Evolutionary conservation across 2,329 filamentous ascomycete genomes (phyloP), one percentile per base, ranked within the genome.

Genomic region (Nothopassalora personata): DNA sequence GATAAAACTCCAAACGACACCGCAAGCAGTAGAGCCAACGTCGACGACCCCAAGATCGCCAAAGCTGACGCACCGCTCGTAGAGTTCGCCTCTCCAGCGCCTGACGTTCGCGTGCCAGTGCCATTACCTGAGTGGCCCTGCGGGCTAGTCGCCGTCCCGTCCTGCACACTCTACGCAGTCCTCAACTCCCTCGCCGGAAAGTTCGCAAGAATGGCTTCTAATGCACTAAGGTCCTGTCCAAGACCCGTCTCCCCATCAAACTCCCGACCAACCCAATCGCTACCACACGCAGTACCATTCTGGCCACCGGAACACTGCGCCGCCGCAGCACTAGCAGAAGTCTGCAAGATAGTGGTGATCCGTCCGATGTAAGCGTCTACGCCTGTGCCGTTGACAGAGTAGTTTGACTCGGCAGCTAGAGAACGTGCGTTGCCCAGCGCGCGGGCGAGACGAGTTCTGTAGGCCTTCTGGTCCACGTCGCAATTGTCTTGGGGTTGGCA

Each of bases 381-480:
- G 11, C 39, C 28, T 71, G 30, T 78, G 74, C 1, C 78, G 74
- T 2, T 79, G 76, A 68, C 81, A 74, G 58, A 86, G 1, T 33
- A 47, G 11, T 23, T 46, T 7, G 49, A 49, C 18, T 59, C 46
- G 7, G 23, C 11, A 10, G 59, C 61, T 13, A 67, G 54, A 18
- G 55, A 49, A 7, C 52, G 56, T 7, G 56, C 36, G 30, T 57
- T 55, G 4, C 56, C 62, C 4, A 69, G 53, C 2, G 61, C 66
- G 4, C 68, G 66, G 3, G 85, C 80, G 18, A 89, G 77, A 59
- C 86, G 86, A 43, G 86, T 87, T 73, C 90, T 90, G 81, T 88
- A 91, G 1, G 84, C 83, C 60, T 83, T 74, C 79, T 91, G 88
- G 67, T 93, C 90, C 51, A 82, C 79, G 59, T 86, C 86, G 77